Evolutionary conservation across 371 early-diverging fungal species (phyloP).

Genomic region (Syncephalastrum contaminatum): DNA sequence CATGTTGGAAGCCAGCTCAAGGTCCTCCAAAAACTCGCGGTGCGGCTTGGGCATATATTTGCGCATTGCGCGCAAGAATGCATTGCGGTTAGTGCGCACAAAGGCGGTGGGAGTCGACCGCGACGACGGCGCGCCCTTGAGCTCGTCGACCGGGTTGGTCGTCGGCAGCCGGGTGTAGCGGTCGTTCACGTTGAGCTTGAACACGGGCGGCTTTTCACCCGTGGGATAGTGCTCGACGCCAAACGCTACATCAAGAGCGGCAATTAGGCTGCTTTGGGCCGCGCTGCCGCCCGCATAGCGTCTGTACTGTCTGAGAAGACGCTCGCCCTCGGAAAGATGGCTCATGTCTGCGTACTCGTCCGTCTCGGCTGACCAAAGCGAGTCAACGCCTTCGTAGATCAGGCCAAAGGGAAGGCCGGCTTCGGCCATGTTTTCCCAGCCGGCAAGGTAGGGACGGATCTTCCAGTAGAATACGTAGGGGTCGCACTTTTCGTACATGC

Average conservation of each 20-base stretch:
- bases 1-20: conserved; percentile 65
- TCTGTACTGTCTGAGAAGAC: conserved; percentile 57
- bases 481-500: conserved; percentile 94
- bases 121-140: conserved; percentile 16
- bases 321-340: conserved; percentile 57
- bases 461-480: conserved; percentile 96
- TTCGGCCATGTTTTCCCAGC: conserved; percentile 91
- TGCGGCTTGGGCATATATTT: conserved; percentile 90
- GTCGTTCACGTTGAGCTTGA: conserved; percentile 22
- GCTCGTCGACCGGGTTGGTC: conserved; percentile 37
- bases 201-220: conserved; percentile 42
- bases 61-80: conserved; percentile 86
- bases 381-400: conserved; percentile 88
- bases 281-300: conserved; percentile 94
- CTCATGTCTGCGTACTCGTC: conserved; percentile 57
- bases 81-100: conserved; percentile 53
- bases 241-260: conserved; percentile 87
- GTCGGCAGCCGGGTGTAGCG: conserved; percentile 37
- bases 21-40: conserved; percentile 81
- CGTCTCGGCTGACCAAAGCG: conserved; percentile 40
- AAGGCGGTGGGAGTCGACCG: conserved; percentile 47
- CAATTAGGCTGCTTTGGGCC: conserved; percentile 93
- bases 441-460: conserved; percentile 88
- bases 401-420: conserved; percentile 85
- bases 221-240: conserved; percentile 90